phyloP scores from a whole-genome alignment of 495 filamentous ascomycete species.

The Barbatosphaeria neglecta region DNA sequence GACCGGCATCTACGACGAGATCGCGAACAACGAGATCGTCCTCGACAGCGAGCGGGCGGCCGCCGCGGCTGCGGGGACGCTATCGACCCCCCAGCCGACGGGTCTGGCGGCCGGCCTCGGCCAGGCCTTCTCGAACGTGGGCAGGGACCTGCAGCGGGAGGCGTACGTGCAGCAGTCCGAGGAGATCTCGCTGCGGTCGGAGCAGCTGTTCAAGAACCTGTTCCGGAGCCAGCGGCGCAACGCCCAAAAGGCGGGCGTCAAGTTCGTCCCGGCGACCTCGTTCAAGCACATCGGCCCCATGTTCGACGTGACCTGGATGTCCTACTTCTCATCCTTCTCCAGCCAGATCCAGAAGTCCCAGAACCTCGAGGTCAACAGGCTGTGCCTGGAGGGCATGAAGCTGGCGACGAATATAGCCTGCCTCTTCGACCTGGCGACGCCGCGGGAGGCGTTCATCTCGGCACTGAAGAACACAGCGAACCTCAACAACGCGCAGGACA shows the following conservation, averaged over 20 bases:
- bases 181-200: conserved; percentile 57
- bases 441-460: conserved; percentile 86
- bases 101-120: conserved; percentile 77
- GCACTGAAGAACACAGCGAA: conserved; percentile 90
- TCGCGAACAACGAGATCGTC: conserved; percentile 83
- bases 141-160: conserved; percentile 83
- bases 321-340: conserved; percentile 86
- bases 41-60: conserved; percentile 82
- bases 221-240: conserved; percentile 75
- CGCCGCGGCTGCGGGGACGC: conserved; percentile 58
- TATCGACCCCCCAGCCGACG: conserved; percentile 46
- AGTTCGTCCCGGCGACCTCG: conserved; percentile 83
- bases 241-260: conserved; percentile 54
- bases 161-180: conserved; percentile 90
- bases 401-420: conserved; percentile 86
- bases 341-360: conserved; percentile 84
- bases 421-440: conserved; percentile 81
- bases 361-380: conserved; percentile 76
- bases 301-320: conserved; percentile 99
- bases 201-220: conserved; percentile 81
- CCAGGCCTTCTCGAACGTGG: conserved; percentile 79
- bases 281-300: conserved; percentile 93
- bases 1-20: conserved; percentile 80
- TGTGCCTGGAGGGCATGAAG: conserved; percentile 93
- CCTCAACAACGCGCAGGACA: conserved; percentile 87